Evolutionary conservation across 768 basidiomycete species (phyloP).

Genomic region (Harrya chromipes): DNA sequence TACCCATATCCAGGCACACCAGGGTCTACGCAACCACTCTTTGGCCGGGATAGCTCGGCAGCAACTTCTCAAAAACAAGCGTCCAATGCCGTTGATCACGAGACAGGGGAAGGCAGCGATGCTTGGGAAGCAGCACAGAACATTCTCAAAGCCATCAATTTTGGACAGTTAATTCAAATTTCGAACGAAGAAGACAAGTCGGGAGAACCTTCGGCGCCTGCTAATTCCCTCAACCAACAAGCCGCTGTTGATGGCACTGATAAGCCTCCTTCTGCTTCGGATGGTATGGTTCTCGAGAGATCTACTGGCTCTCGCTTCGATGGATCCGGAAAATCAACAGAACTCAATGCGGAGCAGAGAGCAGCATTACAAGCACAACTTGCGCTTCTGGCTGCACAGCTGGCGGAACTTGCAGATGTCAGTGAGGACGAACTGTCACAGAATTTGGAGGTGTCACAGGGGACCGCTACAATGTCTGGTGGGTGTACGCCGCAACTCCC

Average conservation of each 20-base stretch:
- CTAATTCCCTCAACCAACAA: constrained; percentile 1
- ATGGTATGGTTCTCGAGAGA: background rate
- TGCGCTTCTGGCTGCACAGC: constrained; percentile 67
- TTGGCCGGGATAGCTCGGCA: constrained; percentile 1
- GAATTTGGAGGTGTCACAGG: constrained; percentile 19
- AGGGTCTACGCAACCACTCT: background rate
- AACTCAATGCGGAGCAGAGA: constrained; percentile 44
- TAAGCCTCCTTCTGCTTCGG: constrained; percentile 2
- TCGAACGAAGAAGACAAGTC: constrained; percentile 27
- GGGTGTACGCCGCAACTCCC: background rate
- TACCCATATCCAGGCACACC: constrained; percentile 32
- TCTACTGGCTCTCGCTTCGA: constrained; percentile 4
- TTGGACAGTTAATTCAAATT: constrained; percentile 49
- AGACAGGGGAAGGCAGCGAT: constrained; percentile 46
- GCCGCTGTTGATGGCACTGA: constrained; percentile 1
- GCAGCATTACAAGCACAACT: constrained; percentile 73
- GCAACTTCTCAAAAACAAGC: constrained; percentile 15
- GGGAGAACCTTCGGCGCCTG: constrained; percentile 10
- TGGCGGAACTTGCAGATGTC: constrained; percentile 61
- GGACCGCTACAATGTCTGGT: background rate
- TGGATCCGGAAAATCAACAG: constrained; percentile 13
- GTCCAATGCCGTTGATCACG: constrained; percentile 21
- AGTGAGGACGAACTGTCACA: constrained; percentile 30
- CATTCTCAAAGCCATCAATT: constrained; percentile 75
- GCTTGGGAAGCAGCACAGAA: constrained; percentile 78